phyloP scores from a whole-genome alignment of 1,284 basidiomycete genomes.

The Malassezia sympodialis region DNA sequence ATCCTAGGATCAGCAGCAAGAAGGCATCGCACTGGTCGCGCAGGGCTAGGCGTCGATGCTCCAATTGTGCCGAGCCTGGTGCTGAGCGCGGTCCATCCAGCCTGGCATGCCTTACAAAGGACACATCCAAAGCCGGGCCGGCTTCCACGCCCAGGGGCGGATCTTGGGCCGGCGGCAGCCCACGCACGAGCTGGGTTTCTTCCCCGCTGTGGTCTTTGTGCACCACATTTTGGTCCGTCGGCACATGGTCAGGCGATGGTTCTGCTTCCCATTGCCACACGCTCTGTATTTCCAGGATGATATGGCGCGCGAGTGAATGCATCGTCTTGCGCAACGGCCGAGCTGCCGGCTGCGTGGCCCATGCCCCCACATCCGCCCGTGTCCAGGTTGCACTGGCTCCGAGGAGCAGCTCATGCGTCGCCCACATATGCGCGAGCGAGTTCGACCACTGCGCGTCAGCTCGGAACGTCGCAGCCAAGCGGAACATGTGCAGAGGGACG shows the following conservation, averaged over 20 bases:
- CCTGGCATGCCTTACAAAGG: constrained; percentile 2
- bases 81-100: not conserved
- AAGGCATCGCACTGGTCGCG: constrained; percentile 6
- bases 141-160: not conserved
- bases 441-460: not conserved
- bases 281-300: constrained; percentile 20
- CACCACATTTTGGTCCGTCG: not conserved
- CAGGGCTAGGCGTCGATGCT: not conserved
- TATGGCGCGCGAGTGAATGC: constrained; percentile 23
- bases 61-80: not conserved
- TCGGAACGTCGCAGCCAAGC: not conserved
- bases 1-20: constrained; percentile 24
- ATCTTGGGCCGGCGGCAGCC: not conserved
- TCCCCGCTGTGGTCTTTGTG: not conserved
- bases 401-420: constrained; percentile 22
- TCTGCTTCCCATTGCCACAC: constrained; percentile 24
- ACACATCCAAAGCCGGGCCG: constrained; percentile 4
- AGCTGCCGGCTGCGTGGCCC: not conserved
- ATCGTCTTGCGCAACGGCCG: constrained; percentile 23
- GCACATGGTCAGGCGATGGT: constrained; percentile 18
- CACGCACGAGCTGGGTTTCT: not conserved
- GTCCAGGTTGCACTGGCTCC: constrained; percentile 19
- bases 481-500: constrained; percentile 1
- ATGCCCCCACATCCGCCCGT: constrained; percentile 11
- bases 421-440: constrained; percentile 18